A percentile compares a stretch with the other conserved stretches of the same genome.
phyloP scores from a whole-genome alignment of 2,329 filamentous ascomycete species.

The Elsinoe perseae region DNA sequence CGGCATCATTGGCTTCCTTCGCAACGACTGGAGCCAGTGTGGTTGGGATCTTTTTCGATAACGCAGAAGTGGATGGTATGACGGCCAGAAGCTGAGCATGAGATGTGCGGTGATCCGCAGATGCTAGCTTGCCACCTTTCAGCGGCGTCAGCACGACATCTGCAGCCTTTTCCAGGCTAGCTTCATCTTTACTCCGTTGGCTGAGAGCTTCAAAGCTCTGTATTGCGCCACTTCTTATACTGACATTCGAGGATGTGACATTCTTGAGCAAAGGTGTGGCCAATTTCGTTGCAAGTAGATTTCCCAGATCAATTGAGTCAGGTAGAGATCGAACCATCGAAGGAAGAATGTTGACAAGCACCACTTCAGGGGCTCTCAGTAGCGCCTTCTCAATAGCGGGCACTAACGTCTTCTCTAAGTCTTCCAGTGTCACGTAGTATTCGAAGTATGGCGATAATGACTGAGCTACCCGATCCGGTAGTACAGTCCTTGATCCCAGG shows the following conservation, averaged over 20 bases:
- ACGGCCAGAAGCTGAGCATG: conserved; percentile 72
- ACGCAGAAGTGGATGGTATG: conserved; percentile 51
- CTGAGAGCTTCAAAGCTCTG: conserved; percentile 67
- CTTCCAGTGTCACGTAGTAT: conserved; percentile 63
- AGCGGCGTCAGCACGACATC: conserved; percentile 73
- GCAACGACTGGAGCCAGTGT: conserved; percentile 60
- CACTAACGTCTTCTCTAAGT: conserved; percentile 67
- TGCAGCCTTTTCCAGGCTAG: conserved; percentile 57
- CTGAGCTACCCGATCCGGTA: conserved; percentile 64
- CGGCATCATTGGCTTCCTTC: conserved; percentile 85
- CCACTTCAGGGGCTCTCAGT: conserved; percentile 80
- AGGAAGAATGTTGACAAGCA: conserved; percentile 70
- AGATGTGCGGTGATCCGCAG: conserved; percentile 73
- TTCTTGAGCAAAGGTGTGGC: conserved; percentile 84
- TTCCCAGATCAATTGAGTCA: conserved; percentile 65
- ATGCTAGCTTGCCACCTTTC: conserved; percentile 74
- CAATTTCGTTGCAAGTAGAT: conserved; percentile 61
- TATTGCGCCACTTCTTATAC: conserved; percentile 67
- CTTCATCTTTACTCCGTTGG: conserved; percentile 50
- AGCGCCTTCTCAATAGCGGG: conserved; percentile 83
- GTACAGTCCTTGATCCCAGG: conserved; percentile 63
- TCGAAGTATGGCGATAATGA: conserved; percentile 76
- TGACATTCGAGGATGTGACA: conserved; percentile 78
- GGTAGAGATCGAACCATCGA: conserved; percentile 66
- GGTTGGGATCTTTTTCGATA: conserved; percentile 59